Evolutionary conservation across 2,329 filamentous ascomycete genomes (phyloP), one percentile per base, ranked within the genome.

Genomic region (Xylariaceae sp.): DNA sequence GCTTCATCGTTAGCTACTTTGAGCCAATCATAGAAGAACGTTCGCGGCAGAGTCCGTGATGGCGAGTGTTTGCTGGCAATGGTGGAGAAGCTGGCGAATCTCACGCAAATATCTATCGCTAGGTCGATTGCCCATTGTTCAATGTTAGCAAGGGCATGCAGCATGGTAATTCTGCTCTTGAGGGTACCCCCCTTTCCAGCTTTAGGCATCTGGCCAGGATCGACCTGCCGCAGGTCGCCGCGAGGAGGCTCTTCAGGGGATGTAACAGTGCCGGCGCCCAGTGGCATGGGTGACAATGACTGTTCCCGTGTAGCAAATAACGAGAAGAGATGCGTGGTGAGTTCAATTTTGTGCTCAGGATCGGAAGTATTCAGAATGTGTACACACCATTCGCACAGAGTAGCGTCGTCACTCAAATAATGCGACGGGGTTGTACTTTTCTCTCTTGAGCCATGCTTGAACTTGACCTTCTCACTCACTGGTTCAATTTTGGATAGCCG

Each of bases 121-220:
- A 76, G 65, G 46, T 76, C 74, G 51, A 76, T 76, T 1, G 74
- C 74, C 74, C 74, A 76, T 19, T 74, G 67, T 59, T 76, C 74
- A 19, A 76, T 75, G 47, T 76, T 76, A 16, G 74, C 74, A n/a
- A 76, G 60, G 1, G 73, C 73, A 48, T 76, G 74, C 6, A 76
- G 65, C 71, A 76, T 76, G 16, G 71, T 66, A 42, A 76, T 72
- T 19, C 74, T 66, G 51, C 73, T 75, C 53, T 71, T 75, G 31
- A 73, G 50, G 5, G 66, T 71, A 6, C 74, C 74, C n/a, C 71
- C 74, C 42, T 69, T 68, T 39, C 73, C 69, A 2, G 68, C 60
- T 9, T 64, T 69, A 7, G 72, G 74, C 67, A 74, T 75, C 14
- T 63, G 63, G 44, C 70, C 64, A 1, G 73, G 71, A 28, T 69